Conservation (phyloP, 2,329 filamentous ascomycete genomes). For the Furcasterigmium furcatum region DNA sequence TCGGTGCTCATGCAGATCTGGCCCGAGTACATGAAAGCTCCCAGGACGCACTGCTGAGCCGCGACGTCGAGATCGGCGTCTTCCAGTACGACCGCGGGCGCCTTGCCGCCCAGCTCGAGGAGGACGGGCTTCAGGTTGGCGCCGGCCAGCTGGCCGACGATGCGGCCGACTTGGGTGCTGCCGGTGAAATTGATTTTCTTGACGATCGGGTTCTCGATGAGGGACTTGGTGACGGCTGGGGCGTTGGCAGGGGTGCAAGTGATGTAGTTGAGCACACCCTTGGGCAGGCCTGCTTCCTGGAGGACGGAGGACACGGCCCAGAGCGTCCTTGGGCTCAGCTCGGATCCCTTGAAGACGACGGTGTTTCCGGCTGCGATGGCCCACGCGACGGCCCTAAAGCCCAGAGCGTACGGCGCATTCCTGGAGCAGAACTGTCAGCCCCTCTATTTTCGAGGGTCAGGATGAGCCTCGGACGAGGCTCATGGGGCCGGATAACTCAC, state of each 20-base stretch:
- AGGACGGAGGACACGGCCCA: constrained; percentile 26
- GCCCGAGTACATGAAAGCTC: constrained; percentile 17
- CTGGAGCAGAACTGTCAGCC: too few relatives aligned
- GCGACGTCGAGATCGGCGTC: constrained; percentile 31
- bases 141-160: constrained; percentile 28
- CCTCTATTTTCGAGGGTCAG: too few relatives aligned
- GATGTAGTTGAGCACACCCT: constrained; percentile 32
- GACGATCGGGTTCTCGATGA: constrained; percentile 28
- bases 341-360: constrained; percentile 22
- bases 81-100: constrained; percentile 30
- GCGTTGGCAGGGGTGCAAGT: constrained; percentile 23
- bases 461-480: too few relatives aligned
- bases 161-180: constrained; percentile 28
- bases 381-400: constrained; percentile 13
- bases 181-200: constrained; percentile 39
- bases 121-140: constrained; percentile 44
- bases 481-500: neutral
- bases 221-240: constrained; percentile 21
- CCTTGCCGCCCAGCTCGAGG: constrained; percentile 47
- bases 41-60: constrained; percentile 12
- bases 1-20: neutral
- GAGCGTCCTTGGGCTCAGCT: constrained; percentile 21
- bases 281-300: constrained; percentile 32
- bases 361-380: constrained; percentile 19
- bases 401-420: constrained; percentile 19